Conservation (phyloP, 2,329 filamentous ascomycete species). For the Ascochyta clinopodiicola region DNA sequence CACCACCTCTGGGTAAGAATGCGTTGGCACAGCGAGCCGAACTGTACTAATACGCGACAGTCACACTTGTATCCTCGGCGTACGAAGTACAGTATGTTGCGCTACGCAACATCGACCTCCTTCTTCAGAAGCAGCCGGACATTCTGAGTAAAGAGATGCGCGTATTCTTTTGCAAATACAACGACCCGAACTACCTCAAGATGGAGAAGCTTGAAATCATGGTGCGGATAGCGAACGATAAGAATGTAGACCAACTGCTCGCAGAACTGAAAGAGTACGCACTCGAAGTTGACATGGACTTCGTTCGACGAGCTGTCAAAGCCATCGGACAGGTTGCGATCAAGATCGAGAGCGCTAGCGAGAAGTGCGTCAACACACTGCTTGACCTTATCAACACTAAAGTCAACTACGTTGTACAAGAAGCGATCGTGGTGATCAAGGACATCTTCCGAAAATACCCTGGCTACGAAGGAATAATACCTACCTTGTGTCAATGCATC, state of each 20-base stretch:
- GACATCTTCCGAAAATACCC: slow-evolving; percentile 98
- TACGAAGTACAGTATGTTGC: slow-evolving; percentile 99
- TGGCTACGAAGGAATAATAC: slow-evolving; percentile 97
- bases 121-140: slow-evolving; percentile 94
- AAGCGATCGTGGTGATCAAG: slow-evolving; percentile 98
- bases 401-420: slow-evolving; percentile 98
- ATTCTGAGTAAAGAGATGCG: slow-evolving; percentile 97
- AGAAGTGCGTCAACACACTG: slow-evolving; percentile 93
- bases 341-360: slow-evolving; percentile 94
- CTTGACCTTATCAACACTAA: slow-evolving; percentile 95
- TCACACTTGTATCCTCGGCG: slow-evolving; percentile 92
- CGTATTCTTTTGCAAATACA: slow-evolving; percentile 99
- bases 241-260: slow-evolving; percentile 92
- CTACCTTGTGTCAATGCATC: slow-evolving; percentile 93
- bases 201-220: slow-evolving; percentile 98
- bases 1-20: slow-evolving; percentile 80
- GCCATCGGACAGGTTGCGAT: slow-evolving; percentile 98
- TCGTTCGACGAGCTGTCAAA: slow-evolving; percentile 90
- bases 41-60: slow-evolving; percentile 56
- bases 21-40: neutral
- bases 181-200: slow-evolving; percentile 96
- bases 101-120: slow-evolving; percentile 90
- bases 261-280: slow-evolving; percentile 97
- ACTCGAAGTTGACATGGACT: slow-evolving; percentile 98
- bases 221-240: slow-evolving; percentile 98